These are phyloP conservation scores for Epichloe elymi DNA, from an alignment of 2,329 filamentous ascomycete genomes.

Conservation along the genomic window DNA sequence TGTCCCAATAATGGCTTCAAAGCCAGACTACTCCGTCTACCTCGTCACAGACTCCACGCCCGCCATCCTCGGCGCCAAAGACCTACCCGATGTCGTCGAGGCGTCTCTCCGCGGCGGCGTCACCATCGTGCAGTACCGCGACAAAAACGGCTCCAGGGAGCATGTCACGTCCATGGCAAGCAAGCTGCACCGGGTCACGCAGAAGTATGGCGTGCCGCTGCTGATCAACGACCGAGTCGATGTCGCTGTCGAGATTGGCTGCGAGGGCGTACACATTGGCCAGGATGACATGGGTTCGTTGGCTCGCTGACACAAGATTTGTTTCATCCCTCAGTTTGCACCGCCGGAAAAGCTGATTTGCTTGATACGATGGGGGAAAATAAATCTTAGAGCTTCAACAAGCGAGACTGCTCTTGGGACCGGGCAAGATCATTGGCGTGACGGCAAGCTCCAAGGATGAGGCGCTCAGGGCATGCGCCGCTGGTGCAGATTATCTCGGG, in stretches of 20 bases:
- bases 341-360: too few relatives aligned
- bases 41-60: conserved; percentile 90
- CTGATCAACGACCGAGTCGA: conserved; percentile 90
- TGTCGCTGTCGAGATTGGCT: conserved; percentile 71
- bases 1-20: not conserved
- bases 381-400: conserved; percentile 6
- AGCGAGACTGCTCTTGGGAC: conserved; percentile 61
- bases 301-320: not conserved
- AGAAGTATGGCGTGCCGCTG: conserved; percentile 56
- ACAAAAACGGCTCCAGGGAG: conserved; percentile 69
- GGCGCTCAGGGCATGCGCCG: conserved; percentile 55
- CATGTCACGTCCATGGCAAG: conserved; percentile 57
- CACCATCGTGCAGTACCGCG: conserved; percentile 78
- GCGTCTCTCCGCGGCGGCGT: conserved; percentile 66
- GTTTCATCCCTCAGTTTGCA: too few relatives aligned
- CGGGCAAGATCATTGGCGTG: conserved; percentile 73
- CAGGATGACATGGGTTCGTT: conserved; percentile 77
- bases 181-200: conserved; percentile 58
- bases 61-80: conserved; percentile 58
- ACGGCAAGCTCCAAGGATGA: conserved; percentile 67
- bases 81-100: conserved; percentile 62
- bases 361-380: too few relatives aligned
- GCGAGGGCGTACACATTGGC: conserved; percentile 87
- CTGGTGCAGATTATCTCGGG: conserved; percentile 81
- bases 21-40: conserved; percentile 68